These are phyloP conservation scores for Boletus rex-veris DNA, from an alignment of 768 basidiomycete species.

Conservation along the genomic window DNA sequence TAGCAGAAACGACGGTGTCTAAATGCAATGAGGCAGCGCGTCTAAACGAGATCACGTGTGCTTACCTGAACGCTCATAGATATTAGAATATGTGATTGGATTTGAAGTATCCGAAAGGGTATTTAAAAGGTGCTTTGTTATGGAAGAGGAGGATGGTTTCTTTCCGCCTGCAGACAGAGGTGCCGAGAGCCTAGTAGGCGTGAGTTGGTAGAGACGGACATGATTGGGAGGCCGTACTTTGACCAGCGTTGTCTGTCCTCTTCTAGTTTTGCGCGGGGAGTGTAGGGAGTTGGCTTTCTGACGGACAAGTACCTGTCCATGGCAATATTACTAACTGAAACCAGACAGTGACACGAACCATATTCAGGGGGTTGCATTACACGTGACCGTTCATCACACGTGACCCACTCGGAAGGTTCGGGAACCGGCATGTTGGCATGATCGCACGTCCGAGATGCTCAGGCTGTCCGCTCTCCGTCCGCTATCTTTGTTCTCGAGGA, in stretches of 20 bases:
- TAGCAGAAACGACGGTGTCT: slow-evolving; percentile 61
- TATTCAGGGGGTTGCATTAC: slow-evolving; percentile 8
- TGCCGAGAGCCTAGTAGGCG: slow-evolving; percentile 25
- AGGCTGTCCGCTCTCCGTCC: slow-evolving; percentile 1
- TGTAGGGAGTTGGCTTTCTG: slow-evolving; percentile 21
- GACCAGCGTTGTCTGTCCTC: slow-evolving; percentile 18
- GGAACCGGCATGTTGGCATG: neutral
- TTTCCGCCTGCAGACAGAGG: slow-evolving; percentile 30
- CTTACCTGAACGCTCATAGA: slow-evolving; percentile 58
- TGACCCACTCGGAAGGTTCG: neutral
- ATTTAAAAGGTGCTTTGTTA: slow-evolving; percentile 58
- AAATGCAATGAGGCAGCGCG: neutral
- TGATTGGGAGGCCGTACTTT: slow-evolving; percentile 5
- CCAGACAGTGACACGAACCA: neutral
- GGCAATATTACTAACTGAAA: neutral
- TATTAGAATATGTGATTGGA: slow-evolving; percentile 76
- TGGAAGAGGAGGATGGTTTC: slow-evolving; percentile 38
- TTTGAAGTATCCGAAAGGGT: slow-evolving; percentile 64
- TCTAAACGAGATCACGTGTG: neutral
- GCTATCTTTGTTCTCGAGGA: slow-evolving; percentile 21
- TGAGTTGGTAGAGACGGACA: slow-evolving; percentile 4
- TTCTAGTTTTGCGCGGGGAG: slow-evolving; percentile 10
- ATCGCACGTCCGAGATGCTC: slow-evolving; percentile 2
- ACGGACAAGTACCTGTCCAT: slow-evolving; percentile 29
- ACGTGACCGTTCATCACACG: slow-evolving; percentile 9